These are phyloP conservation scores for Malassezia arunalokei DNA, from an alignment of 1,284 basidiomycete species.

Conservation along the genomic window DNA sequence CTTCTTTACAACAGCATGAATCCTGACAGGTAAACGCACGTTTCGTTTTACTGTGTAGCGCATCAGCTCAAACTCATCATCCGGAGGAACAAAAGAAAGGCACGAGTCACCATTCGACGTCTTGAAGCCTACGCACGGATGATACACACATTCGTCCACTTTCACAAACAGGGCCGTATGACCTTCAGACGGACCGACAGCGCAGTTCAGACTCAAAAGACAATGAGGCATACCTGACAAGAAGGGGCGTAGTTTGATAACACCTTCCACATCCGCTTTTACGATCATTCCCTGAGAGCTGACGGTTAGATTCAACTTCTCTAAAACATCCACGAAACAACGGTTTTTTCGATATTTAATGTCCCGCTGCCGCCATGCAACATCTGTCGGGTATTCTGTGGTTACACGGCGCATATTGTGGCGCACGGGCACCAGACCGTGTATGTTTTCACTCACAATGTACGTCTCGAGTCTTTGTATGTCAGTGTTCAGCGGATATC, in stretches of 20 bases:
- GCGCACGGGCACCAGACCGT: conserved; percentile 53
- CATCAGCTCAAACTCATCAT: conserved; percentile 99
- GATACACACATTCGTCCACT: conserved; percentile 93
- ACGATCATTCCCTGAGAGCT: conserved; percentile 83
- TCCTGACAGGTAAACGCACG: conserved; percentile 78
- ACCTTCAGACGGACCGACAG: conserved; percentile 76
- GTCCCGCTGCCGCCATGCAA: conserved; percentile 80
- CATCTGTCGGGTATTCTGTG: background rate
- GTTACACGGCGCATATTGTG: background rate
- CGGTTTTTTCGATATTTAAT: conserved; percentile 98
- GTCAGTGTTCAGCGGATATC: conserved; percentile 98
- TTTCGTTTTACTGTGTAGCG: conserved; percentile 88
- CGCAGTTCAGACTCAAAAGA: conserved; percentile 96
- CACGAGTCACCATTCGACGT: conserved; percentile 86
- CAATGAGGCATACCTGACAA: conserved; percentile 89
- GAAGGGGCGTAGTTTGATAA: conserved; percentile 96
- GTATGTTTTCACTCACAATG: conserved; percentile 79
- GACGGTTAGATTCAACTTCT: conserved; percentile 91
- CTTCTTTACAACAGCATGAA: conserved; percentile 85
- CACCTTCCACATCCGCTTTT: conserved; percentile 94
- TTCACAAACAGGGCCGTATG: conserved; percentile 49
- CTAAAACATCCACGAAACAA: conserved; percentile 93
- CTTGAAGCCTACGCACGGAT: conserved; percentile 88
- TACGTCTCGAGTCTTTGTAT: conserved; percentile 94
- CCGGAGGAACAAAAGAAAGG: conserved; percentile 93